Evolutionary conservation across 2,329 filamentous ascomycete species (phyloP), one percentile per base, ranked within the genome.

Genomic region (Cordyceps javanica): DNA sequence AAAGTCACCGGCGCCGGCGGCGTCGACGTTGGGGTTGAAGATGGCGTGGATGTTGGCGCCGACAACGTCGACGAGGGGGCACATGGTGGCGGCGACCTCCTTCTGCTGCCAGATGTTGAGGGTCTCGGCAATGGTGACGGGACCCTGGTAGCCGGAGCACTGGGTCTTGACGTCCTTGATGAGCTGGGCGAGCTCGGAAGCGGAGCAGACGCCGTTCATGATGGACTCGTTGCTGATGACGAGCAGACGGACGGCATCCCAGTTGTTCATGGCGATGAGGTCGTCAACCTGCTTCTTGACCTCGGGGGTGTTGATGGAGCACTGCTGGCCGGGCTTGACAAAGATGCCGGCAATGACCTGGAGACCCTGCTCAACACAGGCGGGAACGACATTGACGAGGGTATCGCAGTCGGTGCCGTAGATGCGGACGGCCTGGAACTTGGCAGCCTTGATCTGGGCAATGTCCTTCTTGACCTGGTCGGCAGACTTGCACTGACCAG

Each of bases 391-490:
- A 73, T 83, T 86, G 70, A 85, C 75, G 60, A 96, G 88, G 57
- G 87, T 88, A 74, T 82, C 80, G 81, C 93, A 97, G 82, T 97
- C 92, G 65, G 91, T 92, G 63, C 88, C 90, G 85, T 97, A 97
- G 70, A 94, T 79, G 72, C 93, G 92, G 70, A 93, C 72, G 51
- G 82, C 77, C 62, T 74, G 74, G 82, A 92, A 91, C 60, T 88
- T 89, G 63, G 82, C 82, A 55, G 65, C 51, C 67, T 85, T 82
- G 69, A 93, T 88, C 60, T 72, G 64, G 39, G 73, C 70, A 63
- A 93, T 79, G 63, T 92, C 88, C 25, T 66, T 56, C 60, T 77
- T 69, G 59, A 93, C 83, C 49, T 81, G 71, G n/a, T 62, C 61
- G 61, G 79, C 73, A 60, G 69, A 68, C 83, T 89, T 90, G 86